These are phyloP conservation scores for Nicotiana tomentosiformis DNA, from an alignment of 257 asterid species.

Conservation along the genomic window DNA sequence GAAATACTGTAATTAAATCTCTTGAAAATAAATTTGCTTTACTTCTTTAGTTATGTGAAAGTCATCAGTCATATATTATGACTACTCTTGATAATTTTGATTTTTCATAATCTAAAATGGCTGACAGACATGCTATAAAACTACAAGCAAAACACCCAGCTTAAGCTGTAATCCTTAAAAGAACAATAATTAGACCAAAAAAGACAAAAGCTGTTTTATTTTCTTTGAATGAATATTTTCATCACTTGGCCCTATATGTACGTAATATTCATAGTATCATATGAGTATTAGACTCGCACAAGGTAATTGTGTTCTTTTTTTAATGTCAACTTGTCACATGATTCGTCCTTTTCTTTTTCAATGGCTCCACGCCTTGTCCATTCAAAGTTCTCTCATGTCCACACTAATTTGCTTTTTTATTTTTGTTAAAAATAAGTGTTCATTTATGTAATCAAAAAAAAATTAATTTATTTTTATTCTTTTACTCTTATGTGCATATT, in stretches of 20 bases:
- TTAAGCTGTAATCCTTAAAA: background rate
- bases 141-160: background rate
- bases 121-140: background rate
- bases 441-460: too few species aligned
- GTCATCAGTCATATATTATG: background rate
- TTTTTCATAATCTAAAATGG: background rate
- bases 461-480: too few species aligned
- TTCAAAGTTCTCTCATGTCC: background rate
- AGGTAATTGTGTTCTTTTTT: background rate
- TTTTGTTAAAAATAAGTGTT: too few species aligned
- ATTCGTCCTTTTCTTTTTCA: background rate
- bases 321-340: background rate
- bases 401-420: too few species aligned
- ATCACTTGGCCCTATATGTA: background rate
- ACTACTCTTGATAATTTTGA: background rate
- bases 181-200: background rate
- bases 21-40: background rate
- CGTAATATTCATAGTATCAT: too few species aligned
- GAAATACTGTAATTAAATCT: background rate
- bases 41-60: background rate
- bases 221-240: background rate
- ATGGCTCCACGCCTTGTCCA: background rate
- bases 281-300: background rate
- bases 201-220: background rate
- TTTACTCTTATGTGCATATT: too few species aligned